These are phyloP conservation scores for Suhomyces coccinellae DNA, from an alignment of 1,139 yeast species.

Conservation along the genomic window DNA sequence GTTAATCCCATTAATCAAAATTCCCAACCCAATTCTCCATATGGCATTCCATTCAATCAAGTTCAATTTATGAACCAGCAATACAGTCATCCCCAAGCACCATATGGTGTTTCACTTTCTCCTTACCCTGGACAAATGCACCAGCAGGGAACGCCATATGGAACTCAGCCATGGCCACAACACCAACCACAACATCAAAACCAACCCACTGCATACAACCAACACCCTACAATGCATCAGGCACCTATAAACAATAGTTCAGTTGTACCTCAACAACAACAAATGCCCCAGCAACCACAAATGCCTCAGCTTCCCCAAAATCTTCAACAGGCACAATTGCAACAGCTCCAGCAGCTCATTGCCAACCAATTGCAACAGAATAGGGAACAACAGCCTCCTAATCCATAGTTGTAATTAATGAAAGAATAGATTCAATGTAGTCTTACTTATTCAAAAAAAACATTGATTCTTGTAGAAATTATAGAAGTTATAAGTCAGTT, in stretches of 20 bases:
- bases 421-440: neutral
- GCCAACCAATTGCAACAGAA: conserved; percentile 24
- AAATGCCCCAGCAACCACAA: conserved; percentile 17
- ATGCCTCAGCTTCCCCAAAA: conserved; percentile 6
- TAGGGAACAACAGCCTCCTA: conserved; percentile 15
- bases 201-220: conserved; percentile 2
- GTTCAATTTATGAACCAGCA: conserved; percentile 1
- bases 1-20: conserved; percentile 1
- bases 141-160: neutral
- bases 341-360: conserved; percentile 33
- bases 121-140: neutral
- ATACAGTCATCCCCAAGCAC: neutral
- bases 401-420: neutral
- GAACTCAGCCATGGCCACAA: conserved; percentile 4
- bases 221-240: conserved; percentile 1
- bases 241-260: neutral
- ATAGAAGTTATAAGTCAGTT: no score
- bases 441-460: no score
- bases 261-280: conserved; percentile 1
- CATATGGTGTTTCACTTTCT: neutral
- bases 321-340: conserved; percentile 20
- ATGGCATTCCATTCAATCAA: conserved; percentile 7
- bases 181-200: conserved; percentile 10
- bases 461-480: no score
- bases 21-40: conserved; percentile 4